Conservation (phyloP, 768 basidiomycete genomes). For the Butyriboletus loyo region DNA sequence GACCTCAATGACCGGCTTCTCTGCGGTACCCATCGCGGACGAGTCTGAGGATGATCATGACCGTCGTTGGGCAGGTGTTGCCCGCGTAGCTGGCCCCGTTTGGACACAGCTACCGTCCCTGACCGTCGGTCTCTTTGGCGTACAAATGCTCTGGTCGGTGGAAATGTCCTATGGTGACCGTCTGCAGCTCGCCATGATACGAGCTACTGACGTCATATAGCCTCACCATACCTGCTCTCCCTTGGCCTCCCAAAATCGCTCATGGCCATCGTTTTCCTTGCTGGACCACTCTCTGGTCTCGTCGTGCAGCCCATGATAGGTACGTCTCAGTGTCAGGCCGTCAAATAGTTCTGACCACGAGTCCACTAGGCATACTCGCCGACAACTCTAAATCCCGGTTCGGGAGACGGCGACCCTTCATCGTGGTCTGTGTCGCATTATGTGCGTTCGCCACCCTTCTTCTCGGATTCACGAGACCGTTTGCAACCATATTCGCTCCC, state of each 20-base stretch:
- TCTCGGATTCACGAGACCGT: slow-evolving; percentile 74
- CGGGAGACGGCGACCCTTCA: slow-evolving; percentile 85
- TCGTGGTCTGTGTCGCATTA: slow-evolving; percentile 65
- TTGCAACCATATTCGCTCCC: slow-evolving; percentile 50
- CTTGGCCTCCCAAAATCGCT: slow-evolving; percentile 82
- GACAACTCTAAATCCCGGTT: slow-evolving; percentile 82
- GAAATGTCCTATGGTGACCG: slow-evolving; percentile 83
- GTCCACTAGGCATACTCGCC: slow-evolving; percentile 54
- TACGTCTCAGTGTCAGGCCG: slow-evolving; percentile 18
- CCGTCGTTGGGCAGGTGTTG: slow-evolving; percentile 47
- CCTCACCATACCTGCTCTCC: slow-evolving; percentile 87
- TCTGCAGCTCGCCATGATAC: not conserved
- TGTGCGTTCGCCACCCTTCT: slow-evolving; percentile 73
- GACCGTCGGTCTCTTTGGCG: slow-evolving; percentile 77
- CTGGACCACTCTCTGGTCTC: slow-evolving; percentile 87
- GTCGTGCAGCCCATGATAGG: slow-evolving; percentile 91
- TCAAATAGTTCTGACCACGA: not conserved
- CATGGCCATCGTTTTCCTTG: slow-evolving; percentile 90
- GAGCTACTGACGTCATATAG: slow-evolving; percentile 31
- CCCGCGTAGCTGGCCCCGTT: slow-evolving; percentile 62
- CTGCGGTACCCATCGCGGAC: slow-evolving; percentile 43
- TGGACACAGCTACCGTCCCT: slow-evolving; percentile 67
- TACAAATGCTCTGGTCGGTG: slow-evolving; percentile 90
- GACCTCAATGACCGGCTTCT: slow-evolving; percentile 48
- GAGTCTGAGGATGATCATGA: slow-evolving; percentile 38